These are phyloP conservation scores for Arthonia radiata DNA, from an alignment of 495 filamentous ascomycete species.

Conservation along the genomic window DNA sequence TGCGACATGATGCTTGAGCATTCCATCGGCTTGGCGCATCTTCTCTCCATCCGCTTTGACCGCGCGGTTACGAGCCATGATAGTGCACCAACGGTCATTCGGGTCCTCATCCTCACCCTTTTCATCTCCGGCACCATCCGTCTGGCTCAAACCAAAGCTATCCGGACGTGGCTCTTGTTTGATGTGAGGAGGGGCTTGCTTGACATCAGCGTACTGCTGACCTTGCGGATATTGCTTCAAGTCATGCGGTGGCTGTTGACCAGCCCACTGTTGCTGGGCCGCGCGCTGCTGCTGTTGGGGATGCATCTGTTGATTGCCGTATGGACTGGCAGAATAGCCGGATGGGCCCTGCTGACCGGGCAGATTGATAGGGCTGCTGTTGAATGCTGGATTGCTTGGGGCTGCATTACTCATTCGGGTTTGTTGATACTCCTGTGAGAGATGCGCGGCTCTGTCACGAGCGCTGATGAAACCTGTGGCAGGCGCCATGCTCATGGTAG, in stretches of 20 bases:
- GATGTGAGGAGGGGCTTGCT: slow-evolving; percentile 10
- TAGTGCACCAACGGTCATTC: slow-evolving; percentile 21
- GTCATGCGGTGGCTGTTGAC: slow-evolving; percentile 1
- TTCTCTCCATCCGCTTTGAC: slow-evolving; percentile 19
- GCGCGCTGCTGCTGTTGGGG: slow-evolving; percentile 10
- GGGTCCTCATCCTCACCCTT: slow-evolving; percentile 35
- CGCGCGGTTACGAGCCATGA: slow-evolving; percentile 19
- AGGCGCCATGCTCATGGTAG: too few species aligned
- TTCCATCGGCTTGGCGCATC: slow-evolving; percentile 28
- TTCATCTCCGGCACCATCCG: slow-evolving; percentile 42
- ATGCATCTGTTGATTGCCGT: slow-evolving; percentile 1
- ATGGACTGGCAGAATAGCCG: slow-evolving; percentile 8
- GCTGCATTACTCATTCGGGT: too few species aligned
- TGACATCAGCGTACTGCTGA: slow-evolving; percentile 18
- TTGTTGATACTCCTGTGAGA: too few species aligned
- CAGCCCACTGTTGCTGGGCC: slow-evolving; percentile 8
- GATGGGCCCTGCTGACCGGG: slow-evolving; percentile 12
- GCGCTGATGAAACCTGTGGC: too few species aligned
- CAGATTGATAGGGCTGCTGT: slow-evolving; percentile 4
- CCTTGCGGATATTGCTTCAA: slow-evolving; percentile 11
- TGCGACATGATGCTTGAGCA: slow-evolving; percentile 41
- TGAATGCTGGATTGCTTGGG: slow-evolving; percentile 14
- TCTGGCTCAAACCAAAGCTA: slow-evolving; percentile 28
- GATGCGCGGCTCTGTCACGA: too few species aligned
- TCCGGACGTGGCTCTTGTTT: slow-evolving; percentile 12